Percentiles rank a stretch among this genome's conserved stretches.
Conservation (phyloP, 768 basidiomycete species). For the Dioszegia crocea region DNA sequence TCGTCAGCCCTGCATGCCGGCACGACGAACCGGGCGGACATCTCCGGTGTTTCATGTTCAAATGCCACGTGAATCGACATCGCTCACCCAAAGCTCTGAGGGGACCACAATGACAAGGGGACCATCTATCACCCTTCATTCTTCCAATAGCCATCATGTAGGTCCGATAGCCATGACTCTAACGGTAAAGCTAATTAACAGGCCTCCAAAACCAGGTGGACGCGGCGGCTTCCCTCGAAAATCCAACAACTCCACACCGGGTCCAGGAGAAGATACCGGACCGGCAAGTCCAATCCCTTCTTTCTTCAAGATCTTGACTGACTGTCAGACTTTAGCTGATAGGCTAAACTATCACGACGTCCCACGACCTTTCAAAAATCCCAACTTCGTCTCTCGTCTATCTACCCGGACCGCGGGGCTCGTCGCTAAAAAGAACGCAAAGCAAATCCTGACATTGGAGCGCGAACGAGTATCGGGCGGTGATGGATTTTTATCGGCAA, state of each 20-base stretch:
- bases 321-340: constrained; percentile 30
- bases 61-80: too few relatives aligned
- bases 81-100: too few relatives aligned
- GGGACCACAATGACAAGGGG: too few relatives aligned
- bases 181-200: background rate
- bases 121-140: too few relatives aligned
- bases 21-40: too few relatives aligned
- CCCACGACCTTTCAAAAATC: constrained; percentile 35
- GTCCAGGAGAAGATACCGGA: constrained; percentile 5
- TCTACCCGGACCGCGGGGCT: constrained; percentile 24
- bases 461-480: constrained; percentile 35
- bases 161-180: too few relatives aligned
- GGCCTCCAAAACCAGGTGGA: background rate
- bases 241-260: constrained; percentile 10
- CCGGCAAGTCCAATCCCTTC: background rate
- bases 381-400: constrained; percentile 24
- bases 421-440: constrained; percentile 38
- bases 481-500: constrained; percentile 36
- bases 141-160: too few relatives aligned
- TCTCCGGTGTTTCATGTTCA: background rate
- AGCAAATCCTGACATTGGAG: constrained; percentile 44
- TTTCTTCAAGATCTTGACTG: background rate
- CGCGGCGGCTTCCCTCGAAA: constrained; percentile 1
- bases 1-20: too few relatives aligned
- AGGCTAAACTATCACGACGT: constrained; percentile 27